Evolutionary conservation across 2,329 filamentous ascomycete species (phyloP).

Genomic region (Karstenula rhodostoma): DNA sequence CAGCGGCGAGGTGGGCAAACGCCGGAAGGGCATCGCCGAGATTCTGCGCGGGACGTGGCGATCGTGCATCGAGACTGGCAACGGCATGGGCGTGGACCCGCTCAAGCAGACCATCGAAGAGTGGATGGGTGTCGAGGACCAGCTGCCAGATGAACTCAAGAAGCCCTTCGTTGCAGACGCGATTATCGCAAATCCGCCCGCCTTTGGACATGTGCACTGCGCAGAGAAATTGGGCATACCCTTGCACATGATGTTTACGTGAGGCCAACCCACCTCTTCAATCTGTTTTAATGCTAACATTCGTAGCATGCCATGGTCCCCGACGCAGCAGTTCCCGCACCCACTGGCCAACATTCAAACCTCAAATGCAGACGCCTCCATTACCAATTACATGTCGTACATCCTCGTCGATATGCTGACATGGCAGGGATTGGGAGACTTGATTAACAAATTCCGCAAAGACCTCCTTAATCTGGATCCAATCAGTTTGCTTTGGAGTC

Average conservation of each 20-base stretch:
- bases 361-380: constrained; percentile 76
- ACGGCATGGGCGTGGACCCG: constrained; percentile 65
- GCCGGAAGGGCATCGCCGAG: constrained; percentile 76
- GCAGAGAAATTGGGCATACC: constrained; percentile 79
- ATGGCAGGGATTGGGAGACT: constrained; percentile 89
- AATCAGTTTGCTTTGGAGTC: constrained; percentile 82
- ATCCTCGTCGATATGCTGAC: constrained; percentile 89
- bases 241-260: constrained; percentile 89
- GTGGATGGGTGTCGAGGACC: constrained; percentile 53
- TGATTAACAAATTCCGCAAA: constrained; percentile 87
- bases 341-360: constrained; percentile 83
- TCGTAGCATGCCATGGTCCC: constrained; percentile 82
- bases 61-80: constrained; percentile 80
- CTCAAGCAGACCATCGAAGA: constrained; percentile 63
- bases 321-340: constrained; percentile 85
- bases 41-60: constrained; percentile 88
- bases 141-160: constrained; percentile 45
- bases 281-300: constrained; percentile 6
- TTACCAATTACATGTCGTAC: constrained; percentile 85
- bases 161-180: constrained; percentile 82
- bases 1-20: constrained; percentile 77
- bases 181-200: constrained; percentile 81
- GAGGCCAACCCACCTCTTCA: constrained; percentile 40
- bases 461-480: constrained; percentile 77
- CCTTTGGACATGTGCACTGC: constrained; percentile 78